Evolutionary conservation across 2,329 filamentous ascomycete genomes (phyloP).

Genomic region (Leptographium procerum): DNA sequence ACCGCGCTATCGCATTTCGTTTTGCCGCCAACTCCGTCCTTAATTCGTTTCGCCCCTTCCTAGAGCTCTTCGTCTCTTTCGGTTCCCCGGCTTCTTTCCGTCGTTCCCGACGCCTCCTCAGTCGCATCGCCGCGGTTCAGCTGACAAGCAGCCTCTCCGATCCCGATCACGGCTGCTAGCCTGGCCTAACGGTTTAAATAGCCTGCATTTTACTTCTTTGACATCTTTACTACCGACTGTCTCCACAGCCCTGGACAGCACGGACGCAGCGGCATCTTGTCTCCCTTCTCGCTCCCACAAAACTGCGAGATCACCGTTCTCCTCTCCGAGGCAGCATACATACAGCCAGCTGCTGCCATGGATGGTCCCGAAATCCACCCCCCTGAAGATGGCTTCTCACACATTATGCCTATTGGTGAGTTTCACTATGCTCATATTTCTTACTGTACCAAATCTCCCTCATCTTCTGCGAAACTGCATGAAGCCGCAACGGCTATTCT

Average conservation of each 20-base stretch:
- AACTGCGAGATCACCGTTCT: neutral
- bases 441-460: neutral
- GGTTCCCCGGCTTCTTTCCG: neutral
- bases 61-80: neutral
- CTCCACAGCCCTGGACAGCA: neutral
- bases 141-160: neutral
- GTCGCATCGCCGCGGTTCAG: neutral
- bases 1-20: neutral
- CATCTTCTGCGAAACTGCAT: neutral
- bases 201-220: neutral
- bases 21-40: neutral
- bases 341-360: slow-evolving; percentile 1
- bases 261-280: neutral
- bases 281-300: neutral
- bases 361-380: slow-evolving; percentile 30
- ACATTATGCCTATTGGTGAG: slow-evolving; percentile 47
- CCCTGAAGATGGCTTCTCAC: slow-evolving; percentile 35
- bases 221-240: neutral
- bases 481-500: slow-evolving; percentile 1
- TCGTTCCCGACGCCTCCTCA: neutral
- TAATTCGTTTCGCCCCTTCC: neutral
- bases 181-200: neutral
- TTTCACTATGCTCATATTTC: slow-evolving; percentile 3
- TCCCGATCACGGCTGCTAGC: neutral
- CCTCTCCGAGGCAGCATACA: neutral